Conservation (phyloP, 208 protist species). For the Trypanosoma rangeli region DNA sequence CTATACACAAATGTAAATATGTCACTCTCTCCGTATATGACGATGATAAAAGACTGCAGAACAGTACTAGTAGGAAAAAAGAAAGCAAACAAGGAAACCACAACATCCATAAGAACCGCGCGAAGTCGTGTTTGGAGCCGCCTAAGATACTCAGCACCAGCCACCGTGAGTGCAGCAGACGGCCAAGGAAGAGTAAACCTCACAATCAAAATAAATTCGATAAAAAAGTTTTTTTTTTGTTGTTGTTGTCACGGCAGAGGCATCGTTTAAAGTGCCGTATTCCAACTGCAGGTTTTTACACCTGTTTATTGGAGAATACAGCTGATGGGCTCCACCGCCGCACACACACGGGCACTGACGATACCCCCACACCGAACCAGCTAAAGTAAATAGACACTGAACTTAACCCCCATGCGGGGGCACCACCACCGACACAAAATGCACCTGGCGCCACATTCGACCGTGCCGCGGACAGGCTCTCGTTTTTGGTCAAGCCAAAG, state of each 20-base stretch:
- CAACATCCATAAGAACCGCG: too few species aligned
- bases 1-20: slow-evolving; percentile 29
- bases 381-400: slow-evolving; percentile 10
- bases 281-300: too few species aligned
- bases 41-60: neutral
- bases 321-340: slow-evolving; percentile 4
- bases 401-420: neutral
- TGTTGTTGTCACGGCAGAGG: too few species aligned
- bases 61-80: neutral
- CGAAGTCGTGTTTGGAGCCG: too few species aligned
- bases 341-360: neutral
- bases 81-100: neutral
- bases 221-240: too few species aligned
- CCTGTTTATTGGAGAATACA: neutral
- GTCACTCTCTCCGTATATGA: neutral
- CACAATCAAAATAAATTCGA: slow-evolving; percentile 1
- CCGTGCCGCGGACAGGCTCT: neutral
- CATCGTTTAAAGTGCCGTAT: too few species aligned
- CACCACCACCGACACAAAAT: neutral
- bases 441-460: neutral
- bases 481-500: neutral
- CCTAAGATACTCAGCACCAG: too few species aligned
- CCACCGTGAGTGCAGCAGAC: too few species aligned
- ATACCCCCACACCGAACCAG: neutral
- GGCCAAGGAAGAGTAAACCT: neutral